Base-by-base conservation (phyloP, 495 filamentous ascomycete species). In the Neurospora cerealis region DNA sequence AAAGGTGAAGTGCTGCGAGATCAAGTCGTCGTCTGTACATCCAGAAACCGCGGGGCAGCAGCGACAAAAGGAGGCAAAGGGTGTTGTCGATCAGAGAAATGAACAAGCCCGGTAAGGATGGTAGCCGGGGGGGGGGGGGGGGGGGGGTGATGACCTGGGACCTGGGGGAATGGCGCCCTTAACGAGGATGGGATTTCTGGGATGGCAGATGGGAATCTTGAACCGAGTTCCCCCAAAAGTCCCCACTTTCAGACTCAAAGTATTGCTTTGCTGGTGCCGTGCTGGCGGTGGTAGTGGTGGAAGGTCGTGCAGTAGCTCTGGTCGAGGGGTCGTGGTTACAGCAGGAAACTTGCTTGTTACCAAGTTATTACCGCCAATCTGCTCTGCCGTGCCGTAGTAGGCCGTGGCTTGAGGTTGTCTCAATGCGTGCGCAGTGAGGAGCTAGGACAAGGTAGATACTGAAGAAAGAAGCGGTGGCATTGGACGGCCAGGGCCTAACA, bases 151-250 rank as follows among this genome's bases (percentile, higher is more conserved):
- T 66, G 54, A 66, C 15, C 54, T 36, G 54, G 48, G 54, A 34
- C 54, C 54, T 66, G 54, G 6, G 15, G 54, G 54, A 19, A 66
- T 36, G 28, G 24, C 17, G 42, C 44, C 69, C 75, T 71, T 73
- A 71, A 72, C 77, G 74, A 77, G 72, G 72, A 80, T 80, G 79
- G 79, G 79, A 79, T 78, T 80, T 78, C 74, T 70, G 60, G 54
- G 60, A 34, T 39, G 39, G 39, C 36, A 36, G 40, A 74, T 74
- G 73, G 73, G 73, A 74, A 74, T 74, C 70, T 74, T n/a, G 38
- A 44, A 24, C 37, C 19, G 54, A 66, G 54, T 15, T 7, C 24
- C 15, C 54, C 13, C 13, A 34, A 24, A 62, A 62, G 54, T 66
- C 48, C 73, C 69, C 73, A 37, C 73, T 24, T 32, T 54, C 71